Conservation (phyloP, 192 early-diverging fungal genomes). For the Geranomyces michiganensis region DNA sequence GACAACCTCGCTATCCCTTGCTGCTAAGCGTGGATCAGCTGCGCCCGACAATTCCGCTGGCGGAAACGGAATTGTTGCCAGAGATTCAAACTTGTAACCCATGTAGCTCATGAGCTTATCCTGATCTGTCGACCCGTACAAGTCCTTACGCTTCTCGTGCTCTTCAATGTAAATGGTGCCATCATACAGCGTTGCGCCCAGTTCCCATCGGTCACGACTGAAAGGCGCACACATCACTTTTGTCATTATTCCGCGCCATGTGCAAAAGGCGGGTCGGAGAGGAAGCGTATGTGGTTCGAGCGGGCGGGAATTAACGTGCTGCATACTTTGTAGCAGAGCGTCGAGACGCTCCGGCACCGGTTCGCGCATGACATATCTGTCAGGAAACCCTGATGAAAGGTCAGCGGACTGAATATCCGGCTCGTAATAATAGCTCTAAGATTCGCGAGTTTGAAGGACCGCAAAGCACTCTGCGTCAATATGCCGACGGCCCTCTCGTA, state of each 20-base stretch:
- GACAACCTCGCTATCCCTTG: slow-evolving; percentile 50
- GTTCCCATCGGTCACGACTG: slow-evolving; percentile 77
- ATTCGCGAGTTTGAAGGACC: background rate
- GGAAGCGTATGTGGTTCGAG: background rate
- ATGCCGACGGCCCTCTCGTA: slow-evolving; percentile 3
- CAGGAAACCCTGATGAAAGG: slow-evolving; percentile 67
- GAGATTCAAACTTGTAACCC: slow-evolving; percentile 89
- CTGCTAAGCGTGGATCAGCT: slow-evolving; percentile 44
- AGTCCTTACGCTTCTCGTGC: slow-evolving; percentile 40
- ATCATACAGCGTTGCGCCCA: slow-evolving; percentile 74
- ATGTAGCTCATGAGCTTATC: slow-evolving; percentile 78
- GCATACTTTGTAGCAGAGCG: slow-evolving; percentile 65
- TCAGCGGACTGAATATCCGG: slow-evolving; percentile 20
- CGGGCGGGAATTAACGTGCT: background rate
- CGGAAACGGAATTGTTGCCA: slow-evolving; percentile 66
- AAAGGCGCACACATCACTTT: slow-evolving; percentile 83
- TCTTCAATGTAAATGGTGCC: slow-evolving; percentile 79
- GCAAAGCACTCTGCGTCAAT: background rate
- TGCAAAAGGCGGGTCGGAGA: slow-evolving; percentile 32
- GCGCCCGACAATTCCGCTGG: slow-evolving; percentile 40
- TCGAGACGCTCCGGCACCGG: slow-evolving; percentile 76
- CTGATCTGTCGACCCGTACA: slow-evolving; percentile 45
- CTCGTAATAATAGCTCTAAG: slow-evolving; percentile 25
- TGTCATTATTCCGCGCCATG: slow-evolving; percentile 87
- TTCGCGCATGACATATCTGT: slow-evolving; percentile 70